These are phyloP conservation scores for Cryphonectria carpinicola DNA, from an alignment of 2,329 filamentous ascomycete species.

Conservation along the genomic window DNA sequence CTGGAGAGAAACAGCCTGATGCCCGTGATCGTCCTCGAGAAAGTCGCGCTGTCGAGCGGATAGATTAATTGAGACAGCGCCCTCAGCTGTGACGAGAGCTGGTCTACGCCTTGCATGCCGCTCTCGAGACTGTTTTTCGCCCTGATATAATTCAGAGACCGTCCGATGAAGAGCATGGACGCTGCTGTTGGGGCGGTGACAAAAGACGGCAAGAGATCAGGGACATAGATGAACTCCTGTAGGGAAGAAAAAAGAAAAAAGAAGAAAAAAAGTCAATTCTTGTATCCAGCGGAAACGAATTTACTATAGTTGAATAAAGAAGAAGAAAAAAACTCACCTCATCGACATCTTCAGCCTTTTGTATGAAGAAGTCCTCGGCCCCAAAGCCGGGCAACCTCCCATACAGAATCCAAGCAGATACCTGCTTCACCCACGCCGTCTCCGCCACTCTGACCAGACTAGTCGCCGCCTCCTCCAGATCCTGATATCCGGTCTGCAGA, in stretches of 20 bases:
- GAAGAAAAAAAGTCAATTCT: no score
- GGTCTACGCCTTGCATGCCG: constrained; percentile 55
- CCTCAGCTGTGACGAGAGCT: constrained; percentile 70
- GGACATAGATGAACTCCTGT: constrained; percentile 63
- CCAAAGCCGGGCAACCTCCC: constrained; percentile 80
- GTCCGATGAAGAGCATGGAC: constrained; percentile 89
- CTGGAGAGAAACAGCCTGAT: constrained; percentile 83
- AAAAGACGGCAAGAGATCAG: constrained; percentile 74
- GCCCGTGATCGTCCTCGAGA: constrained; percentile 72
- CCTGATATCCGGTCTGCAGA: constrained; percentile 84
- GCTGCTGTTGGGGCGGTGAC: constrained; percentile 74
- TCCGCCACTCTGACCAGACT: constrained; percentile 80
- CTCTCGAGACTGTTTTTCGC: constrained; percentile 53
- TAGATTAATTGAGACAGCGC: constrained; percentile 70
- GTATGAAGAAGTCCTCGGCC: constrained; percentile 85
- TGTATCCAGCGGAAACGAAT: no score
- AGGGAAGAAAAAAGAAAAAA: neutral
- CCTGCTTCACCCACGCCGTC: constrained; percentile 86
- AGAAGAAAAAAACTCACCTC: constrained; percentile 39
- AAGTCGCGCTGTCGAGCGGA: constrained; percentile 72
- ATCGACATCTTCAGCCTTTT: constrained; percentile 48
- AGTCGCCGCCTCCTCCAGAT: constrained; percentile 77
- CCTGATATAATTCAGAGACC: constrained; percentile 83
- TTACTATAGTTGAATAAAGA: no score
- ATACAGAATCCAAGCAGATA: constrained; percentile 89